Evolutionary conservation across 2,329 filamentous ascomycete species (phyloP).

Genomic region (Ambrosiella xylebori): DNA sequence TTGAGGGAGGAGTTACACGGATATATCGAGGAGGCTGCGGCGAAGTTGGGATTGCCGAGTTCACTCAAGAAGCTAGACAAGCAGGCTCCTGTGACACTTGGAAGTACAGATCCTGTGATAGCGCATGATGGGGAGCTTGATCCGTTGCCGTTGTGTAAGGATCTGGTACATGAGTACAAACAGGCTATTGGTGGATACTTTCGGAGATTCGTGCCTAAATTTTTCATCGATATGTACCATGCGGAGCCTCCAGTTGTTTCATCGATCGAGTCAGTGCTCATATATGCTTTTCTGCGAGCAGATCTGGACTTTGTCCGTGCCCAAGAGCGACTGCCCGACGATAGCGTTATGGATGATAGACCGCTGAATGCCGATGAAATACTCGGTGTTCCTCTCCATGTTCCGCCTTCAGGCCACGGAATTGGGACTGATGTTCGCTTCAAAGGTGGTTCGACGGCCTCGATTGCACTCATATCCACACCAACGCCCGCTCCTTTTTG

Average conservation of each 20-base stretch:
- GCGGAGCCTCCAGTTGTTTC: constrained; percentile 8
- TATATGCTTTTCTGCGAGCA: constrained; percentile 83
- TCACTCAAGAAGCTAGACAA: constrained; percentile 20
- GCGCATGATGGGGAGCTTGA: constrained; percentile 20
- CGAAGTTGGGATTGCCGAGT: constrained; percentile 59
- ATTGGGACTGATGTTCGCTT: constrained; percentile 69
- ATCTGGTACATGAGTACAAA: constrained; percentile 62
- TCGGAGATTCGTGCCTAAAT: constrained; percentile 66
- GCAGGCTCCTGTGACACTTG: neutral
- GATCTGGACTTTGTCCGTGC: constrained; percentile 89
- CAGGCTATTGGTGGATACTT: constrained; percentile 87
- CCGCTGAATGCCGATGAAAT: constrained; percentile 78
- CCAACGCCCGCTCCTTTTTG: constrained; percentile 85
- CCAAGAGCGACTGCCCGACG: constrained; percentile 66
- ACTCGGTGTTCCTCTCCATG: constrained; percentile 41
- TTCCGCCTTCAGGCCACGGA: constrained; percentile 35
- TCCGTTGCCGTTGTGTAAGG: constrained; percentile 50
- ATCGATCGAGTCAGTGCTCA: constrained; percentile 36
- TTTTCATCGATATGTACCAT: constrained; percentile 36
- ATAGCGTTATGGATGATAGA: constrained; percentile 54
- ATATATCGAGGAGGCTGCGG: constrained; percentile 71
- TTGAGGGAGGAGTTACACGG: constrained; percentile 67
- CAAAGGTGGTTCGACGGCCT: constrained; percentile 85
- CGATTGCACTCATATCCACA: constrained; percentile 77
- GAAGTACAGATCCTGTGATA: neutral